Percentiles rank a stretch among this genome's conserved stretches.
phyloP scores from a whole-genome alignment of 2,329 filamentous ascomycete species.

The Alternaria angustiovoidea region DNA sequence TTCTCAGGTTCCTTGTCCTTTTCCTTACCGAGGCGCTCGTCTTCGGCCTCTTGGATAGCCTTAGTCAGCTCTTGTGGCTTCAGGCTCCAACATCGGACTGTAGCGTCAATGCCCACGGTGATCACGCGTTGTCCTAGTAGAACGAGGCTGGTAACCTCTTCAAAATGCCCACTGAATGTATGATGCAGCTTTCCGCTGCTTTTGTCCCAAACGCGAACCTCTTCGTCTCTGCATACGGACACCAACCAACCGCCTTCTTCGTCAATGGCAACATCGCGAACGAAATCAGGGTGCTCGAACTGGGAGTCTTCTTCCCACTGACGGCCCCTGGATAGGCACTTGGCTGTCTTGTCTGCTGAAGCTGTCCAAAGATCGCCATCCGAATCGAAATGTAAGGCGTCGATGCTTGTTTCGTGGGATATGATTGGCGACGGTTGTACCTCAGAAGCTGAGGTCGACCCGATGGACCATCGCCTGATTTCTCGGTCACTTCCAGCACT shows the following conservation, averaged over 20 bases:
- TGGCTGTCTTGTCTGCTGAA: constrained; percentile 87
- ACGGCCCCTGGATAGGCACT: constrained; percentile 75
- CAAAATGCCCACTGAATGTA: constrained; percentile 82
- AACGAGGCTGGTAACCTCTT: constrained; percentile 86
- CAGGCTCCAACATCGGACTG: constrained; percentile 84
- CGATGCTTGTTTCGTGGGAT: constrained; percentile 90
- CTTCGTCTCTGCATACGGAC: constrained; percentile 89
- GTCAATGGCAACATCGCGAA: constrained; percentile 78
- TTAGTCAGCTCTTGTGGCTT: constrained; percentile 66
- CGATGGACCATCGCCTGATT: constrained; percentile 79
- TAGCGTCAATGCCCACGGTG: constrained; percentile 90
- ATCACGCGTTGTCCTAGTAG: constrained; percentile 69
- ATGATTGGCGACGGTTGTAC: constrained; percentile 64
- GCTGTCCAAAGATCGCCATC: constrained; percentile 88
- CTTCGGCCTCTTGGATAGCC: constrained; percentile 60
- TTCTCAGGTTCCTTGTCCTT: constrained; percentile 54
- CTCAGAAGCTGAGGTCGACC: constrained; percentile 30
- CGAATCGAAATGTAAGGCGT: constrained; percentile 76
- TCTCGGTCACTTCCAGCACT: constrained; percentile 71
- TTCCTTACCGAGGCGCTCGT: constrained; percentile 57
- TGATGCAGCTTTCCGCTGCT: constrained; percentile 75
- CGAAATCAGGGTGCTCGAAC: constrained; percentile 86
- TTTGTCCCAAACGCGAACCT: constrained; percentile 88
- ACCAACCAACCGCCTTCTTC: constrained; percentile 78
- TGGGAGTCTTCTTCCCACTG: constrained; percentile 76